Evolutionary conservation across 768 basidiomycete species (phyloP), one percentile per base, ranked within the genome.

Genomic region (Rubroboletus pulcherrimus): DNA sequence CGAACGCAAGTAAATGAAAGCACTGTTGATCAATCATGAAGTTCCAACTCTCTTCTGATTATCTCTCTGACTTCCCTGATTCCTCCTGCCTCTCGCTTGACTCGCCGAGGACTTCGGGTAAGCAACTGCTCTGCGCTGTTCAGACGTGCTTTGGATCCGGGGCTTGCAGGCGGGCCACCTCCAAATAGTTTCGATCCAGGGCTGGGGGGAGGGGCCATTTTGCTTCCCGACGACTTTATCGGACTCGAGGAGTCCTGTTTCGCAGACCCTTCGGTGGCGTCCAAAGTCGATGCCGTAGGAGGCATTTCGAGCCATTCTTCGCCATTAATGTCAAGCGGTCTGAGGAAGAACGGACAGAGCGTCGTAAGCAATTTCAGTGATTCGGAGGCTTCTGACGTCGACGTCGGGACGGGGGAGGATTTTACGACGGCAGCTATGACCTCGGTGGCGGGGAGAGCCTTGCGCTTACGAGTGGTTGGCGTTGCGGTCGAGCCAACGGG

Each of bases 291-390:
- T 30, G 56, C 49, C 7, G 69, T 51, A 19, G 74, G 62, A n/a
- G 74, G 75, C 72, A 74, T 82, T 66, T 81, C 80, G 10, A 82
- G 62, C 81, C 67, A 81, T 33, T 79, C 79, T 56, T 80, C 76
- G 34, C 84, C 81, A 11, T 73, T 80, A 21, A 91, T 79, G 54
- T 79, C 75, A 7, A 91, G 74, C 54, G 75, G 77, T 65, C 78
- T 83, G 49, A 93, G 70, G 76, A 92, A 93, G 74, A 92, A 93
- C 2, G 91, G 89, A 64, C 91, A 92, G 12, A 91, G 73, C 40
- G 78, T 77, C 17, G 79, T 75, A 49, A 93, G 77, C 69, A 93
- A 76, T 26, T 73, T 72, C 44, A 93, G 68, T 2, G 89, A 91
- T 65, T 92, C 89, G 44, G 78, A 81, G 2, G 91, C 89, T 70